Evolutionary conservation across 73 alveolate genomes (phyloP).

Genomic region (Stentor coeruleus): DNA sequence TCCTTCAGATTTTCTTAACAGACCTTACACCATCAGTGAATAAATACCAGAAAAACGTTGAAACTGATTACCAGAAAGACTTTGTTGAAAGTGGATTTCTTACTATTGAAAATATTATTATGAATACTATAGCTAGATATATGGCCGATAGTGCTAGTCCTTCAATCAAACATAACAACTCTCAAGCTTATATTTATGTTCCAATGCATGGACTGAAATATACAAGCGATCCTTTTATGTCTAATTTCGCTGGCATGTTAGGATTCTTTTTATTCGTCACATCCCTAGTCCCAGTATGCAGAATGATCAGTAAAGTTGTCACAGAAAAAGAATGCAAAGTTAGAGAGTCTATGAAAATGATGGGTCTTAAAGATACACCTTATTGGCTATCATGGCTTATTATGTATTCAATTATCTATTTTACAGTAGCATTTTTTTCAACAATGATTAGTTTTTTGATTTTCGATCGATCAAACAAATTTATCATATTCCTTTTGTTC

Average conservation of each 20-base stretch:
- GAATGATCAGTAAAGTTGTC: constrained; percentile 14
- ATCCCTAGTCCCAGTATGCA: constrained; percentile 1
- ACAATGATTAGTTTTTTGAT: background rate
- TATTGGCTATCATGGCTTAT: constrained; percentile 16
- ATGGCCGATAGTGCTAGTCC: background rate
- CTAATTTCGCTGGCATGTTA: background rate
- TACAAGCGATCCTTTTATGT: background rate
- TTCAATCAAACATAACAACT: no score
- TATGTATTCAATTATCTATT: background rate
- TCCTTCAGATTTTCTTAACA: background rate
- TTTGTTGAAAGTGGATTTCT: constrained; percentile 14
- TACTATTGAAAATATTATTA: background rate
- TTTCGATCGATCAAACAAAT: constrained; percentile 5
- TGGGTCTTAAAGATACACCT: constrained; percentile 70
- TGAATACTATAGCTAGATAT: background rate
- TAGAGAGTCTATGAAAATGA: constrained; percentile 97
- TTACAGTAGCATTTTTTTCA: background rate
- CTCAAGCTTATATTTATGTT: no score
- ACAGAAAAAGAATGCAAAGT: constrained; percentile 91
- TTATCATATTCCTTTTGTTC: background rate
- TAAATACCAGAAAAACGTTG: constrained; percentile 14
- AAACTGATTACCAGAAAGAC: background rate
- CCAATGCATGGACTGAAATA: constrained; percentile 20
- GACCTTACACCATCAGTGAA: background rate
- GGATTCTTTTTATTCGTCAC: constrained; percentile 29